A percentile compares a stretch with the other conserved stretches of the same genome.
Evolutionary conservation across 345 rosid species (phyloP).

Genomic region (Gossypium herbaceum): DNA sequence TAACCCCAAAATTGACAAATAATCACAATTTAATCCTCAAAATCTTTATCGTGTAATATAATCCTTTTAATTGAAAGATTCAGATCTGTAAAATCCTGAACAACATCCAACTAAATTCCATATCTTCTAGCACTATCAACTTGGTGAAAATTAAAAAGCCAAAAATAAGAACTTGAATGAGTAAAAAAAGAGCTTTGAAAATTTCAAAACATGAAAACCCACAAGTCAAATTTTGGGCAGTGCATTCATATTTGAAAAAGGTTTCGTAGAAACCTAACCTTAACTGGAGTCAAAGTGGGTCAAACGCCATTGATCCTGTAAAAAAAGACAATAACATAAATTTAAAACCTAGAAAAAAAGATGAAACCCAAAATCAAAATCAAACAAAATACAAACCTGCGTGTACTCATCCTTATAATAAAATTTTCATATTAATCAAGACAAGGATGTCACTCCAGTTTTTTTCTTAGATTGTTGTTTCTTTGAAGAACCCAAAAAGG

Average conservation of each 20-base stretch:
- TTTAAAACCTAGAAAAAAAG: neutral
- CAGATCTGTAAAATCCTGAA: constrained; percentile 89
- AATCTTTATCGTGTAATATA: constrained; percentile 40
- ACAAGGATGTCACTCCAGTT: constrained; percentile 65
- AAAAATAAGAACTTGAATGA: neutral
- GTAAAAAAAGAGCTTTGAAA: constrained; percentile 13
- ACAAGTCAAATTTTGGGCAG: neutral
- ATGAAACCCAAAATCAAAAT: neutral
- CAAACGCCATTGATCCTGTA: constrained; percentile 89
- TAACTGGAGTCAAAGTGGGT: constrained; percentile 77
- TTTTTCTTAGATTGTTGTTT: neutral
- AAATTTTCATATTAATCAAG: constrained; percentile 94
- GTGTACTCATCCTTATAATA: constrained; percentile 76
- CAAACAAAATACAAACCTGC: constrained; percentile 47
- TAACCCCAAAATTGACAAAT: too few relatives aligned
- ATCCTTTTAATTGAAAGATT: constrained; percentile 90
- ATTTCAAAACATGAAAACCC: neutral
- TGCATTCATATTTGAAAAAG: constrained; percentile 4
- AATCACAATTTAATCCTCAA: too few relatives aligned
- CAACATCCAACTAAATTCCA: constrained; percentile 78
- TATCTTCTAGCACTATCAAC: constrained; percentile 27
- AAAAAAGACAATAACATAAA: neutral
- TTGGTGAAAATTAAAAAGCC: constrained; percentile 14
- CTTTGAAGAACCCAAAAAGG: neutral
- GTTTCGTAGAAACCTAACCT: constrained; percentile 65